Evolutionary conservation across 345 rosid genomes (phyloP), one percentile per base, ranked within the genome.

Genomic region (Abelmoschus esculentus): DNA sequence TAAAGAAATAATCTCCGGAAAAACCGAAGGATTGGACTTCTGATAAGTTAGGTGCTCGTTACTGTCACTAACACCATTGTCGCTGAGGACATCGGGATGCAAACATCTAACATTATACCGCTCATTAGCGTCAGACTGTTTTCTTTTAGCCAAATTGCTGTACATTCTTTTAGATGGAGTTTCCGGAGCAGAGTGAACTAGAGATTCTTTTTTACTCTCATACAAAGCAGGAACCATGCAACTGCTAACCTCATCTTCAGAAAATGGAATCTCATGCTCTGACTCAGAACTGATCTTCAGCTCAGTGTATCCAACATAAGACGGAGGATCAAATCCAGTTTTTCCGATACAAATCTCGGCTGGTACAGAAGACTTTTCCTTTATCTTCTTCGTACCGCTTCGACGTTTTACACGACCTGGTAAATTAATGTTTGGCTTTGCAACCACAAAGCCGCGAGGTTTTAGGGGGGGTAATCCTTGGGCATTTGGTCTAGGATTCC

Each of bases 261-360:
- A 82, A 76, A 80, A 80, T 69, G 73, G 61, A 73, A 77, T 80
- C 67, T 85, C 93, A 0, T 87, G 81, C 38, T 87, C 91, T 44
- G 81, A 69, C 70, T 85, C 86, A 2, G 90, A 88, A 29, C 72
- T 66, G 61, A 84, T 58, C 66, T 84, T 82, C 63, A 90, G 82
- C 77, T 90, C 83, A 2, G 81, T 76, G 73, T 86, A 85, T 59
- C 80, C 84, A 15, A 75, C 74, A 65, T 80, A 86, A 79, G 89
- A 67, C 77, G 80, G 76, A 61, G 80, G 80, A 36, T 85, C 86
- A 36, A 65, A 75, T 46, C 72, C 73, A 67, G 73, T 74, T 38
- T 70, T 74, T 57, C 80, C 81, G 34, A 75, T 72, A 32, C 5
- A 42, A 62, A 76, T 38, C 26, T 74, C 63, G 11, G 69, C 70